Base-by-base conservation (phyloP, 1,284 basidiomycete genomes). In the Rhodotorula glutinis region DNA sequence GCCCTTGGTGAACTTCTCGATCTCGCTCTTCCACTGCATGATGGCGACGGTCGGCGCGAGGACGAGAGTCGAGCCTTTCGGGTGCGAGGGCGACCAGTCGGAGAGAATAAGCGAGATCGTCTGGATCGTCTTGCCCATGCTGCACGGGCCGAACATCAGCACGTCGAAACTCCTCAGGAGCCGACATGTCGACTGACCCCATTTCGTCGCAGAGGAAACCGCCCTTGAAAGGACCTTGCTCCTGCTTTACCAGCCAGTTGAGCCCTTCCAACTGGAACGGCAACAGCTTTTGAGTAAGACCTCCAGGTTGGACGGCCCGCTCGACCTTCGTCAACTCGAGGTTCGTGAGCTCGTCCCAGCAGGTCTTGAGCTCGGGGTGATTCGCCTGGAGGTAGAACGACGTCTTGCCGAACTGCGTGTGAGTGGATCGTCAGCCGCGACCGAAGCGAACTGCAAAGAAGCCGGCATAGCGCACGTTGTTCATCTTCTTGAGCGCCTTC, bases 81-180 rank as follows among this genome's bases (percentile, higher is more conserved):
- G 63, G 51, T 58, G 60, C 16, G 53, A 49, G 11, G 63, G 66
- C 11, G 47, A 47, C 56, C 84, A 80, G 77, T 92, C 89, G 0
- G 88, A 88, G 3, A 95, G 85, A 46, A 98, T 83, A 43, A 98
- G 83, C 4, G 92, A 85, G 59, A 98, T 94, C 74, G 95, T 94
- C 78, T 98, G 96, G 69, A 98, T 97, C 0, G 95, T 98, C 81
- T 98, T 98, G 41, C 95, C 95, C 95, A 98, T 97, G 47, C 92
- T 66, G 56, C 10, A 43, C 66, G 69, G 40, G 33, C 19, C n/a
- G 19, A 25, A 13, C 11, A 19, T 33, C 14, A 43, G 55, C 29
- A 57, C 8, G 25, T 23, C 46, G 17, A 73, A 55, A 17, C 17
- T 49, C 54, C n/a, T 30, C 16, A 53, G 8, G n/a, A 5, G 3